Percentiles rank a stretch among this genome's conserved stretches.
phyloP scores from a whole-genome alignment of 139 green algal genomes.

The Chlamydomonas incerta region DNA sequence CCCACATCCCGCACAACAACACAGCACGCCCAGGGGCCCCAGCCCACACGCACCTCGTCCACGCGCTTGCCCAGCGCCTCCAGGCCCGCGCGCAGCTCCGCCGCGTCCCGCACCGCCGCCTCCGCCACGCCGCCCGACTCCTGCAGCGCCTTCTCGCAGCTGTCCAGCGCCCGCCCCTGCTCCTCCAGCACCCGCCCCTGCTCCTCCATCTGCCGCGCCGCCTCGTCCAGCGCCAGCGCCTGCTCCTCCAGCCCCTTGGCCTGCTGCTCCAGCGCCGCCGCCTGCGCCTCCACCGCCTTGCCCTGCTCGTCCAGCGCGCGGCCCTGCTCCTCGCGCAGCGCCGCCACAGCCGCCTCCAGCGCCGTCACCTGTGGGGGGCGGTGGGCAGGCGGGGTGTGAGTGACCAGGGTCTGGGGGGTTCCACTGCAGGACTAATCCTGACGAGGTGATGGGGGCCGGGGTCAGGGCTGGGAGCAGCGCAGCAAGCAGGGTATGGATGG shows the following conservation, averaged over 20 bases:
- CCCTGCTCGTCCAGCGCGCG: not conserved
- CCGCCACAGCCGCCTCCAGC: not conserved
- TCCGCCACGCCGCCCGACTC: not conserved
- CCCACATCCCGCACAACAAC: too few species aligned
- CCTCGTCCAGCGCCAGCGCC: constrained; percentile 16
- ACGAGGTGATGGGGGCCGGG: too few species aligned
- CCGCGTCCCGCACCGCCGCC: not conserved
- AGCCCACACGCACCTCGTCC: too few species aligned
- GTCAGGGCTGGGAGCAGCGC: too few species aligned
- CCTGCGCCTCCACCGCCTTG: not conserved
- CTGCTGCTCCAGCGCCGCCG: constrained; percentile 39
- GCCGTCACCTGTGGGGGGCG: not conserved
- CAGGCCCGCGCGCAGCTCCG: too few species aligned
- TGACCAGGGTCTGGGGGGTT: too few species aligned
- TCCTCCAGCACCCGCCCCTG: constrained; percentile 25
- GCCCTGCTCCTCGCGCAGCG: not conserved
- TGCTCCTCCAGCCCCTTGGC: constrained; percentile 30
- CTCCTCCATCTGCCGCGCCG: constrained; percentile 11
- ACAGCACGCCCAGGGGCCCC: too few species aligned
- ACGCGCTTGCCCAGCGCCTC: too few species aligned
- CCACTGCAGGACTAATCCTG: constrained; percentile 1
- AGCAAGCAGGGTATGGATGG: too few species aligned
- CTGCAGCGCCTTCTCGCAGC: not conserved
- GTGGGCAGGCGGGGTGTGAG: too few species aligned
- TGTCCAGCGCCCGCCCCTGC: constrained; percentile 35